phyloP scores from a whole-genome alignment of 768 basidiomycete genomes.

The Grammothele lineata region DNA sequence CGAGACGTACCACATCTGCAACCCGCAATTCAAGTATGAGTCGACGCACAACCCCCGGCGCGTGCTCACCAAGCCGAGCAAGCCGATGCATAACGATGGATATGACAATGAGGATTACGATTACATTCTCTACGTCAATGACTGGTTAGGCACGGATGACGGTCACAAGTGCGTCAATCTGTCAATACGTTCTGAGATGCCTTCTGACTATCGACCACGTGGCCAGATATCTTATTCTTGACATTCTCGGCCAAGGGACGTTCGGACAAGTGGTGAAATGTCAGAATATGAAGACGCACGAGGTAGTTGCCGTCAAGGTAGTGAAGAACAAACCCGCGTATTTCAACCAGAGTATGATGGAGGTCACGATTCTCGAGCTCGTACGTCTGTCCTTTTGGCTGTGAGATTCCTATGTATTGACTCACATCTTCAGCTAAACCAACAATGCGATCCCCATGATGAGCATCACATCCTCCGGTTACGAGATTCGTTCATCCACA shows the following conservation, averaged over 20 bases:
- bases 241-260: slow-evolving; percentile 97
- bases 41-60: slow-evolving; percentile 91
- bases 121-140: slow-evolving; percentile 99
- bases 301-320: slow-evolving; percentile 98
- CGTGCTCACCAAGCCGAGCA: slow-evolving; percentile 96
- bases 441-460: slow-evolving; percentile 88
- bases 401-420: not conserved
- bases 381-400: slow-evolving; percentile 45
- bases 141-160: slow-evolving; percentile 91
- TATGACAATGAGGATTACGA: slow-evolving; percentile 99
- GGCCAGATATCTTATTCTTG: slow-evolving; percentile 88
- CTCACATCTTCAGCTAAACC: slow-evolving; percentile 67
- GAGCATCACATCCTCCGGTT: slow-evolving; percentile 95
- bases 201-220: not conserved
- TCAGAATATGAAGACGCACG: slow-evolving; percentile 99
- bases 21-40: slow-evolving; percentile 93
- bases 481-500: slow-evolving; percentile 94
- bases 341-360: slow-evolving; percentile 99
- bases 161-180: slow-evolving; percentile 77
- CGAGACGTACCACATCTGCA: slow-evolving; percentile 92
- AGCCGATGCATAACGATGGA: slow-evolving; percentile 92
- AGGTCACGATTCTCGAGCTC: slow-evolving; percentile 95
- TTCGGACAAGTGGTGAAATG: slow-evolving; percentile 99
- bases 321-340: slow-evolving; percentile 99
- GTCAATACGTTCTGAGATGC: slow-evolving; percentile 3